Conservation (phyloP, 305 asterid species). For the Salvia sclarea region DNA sequence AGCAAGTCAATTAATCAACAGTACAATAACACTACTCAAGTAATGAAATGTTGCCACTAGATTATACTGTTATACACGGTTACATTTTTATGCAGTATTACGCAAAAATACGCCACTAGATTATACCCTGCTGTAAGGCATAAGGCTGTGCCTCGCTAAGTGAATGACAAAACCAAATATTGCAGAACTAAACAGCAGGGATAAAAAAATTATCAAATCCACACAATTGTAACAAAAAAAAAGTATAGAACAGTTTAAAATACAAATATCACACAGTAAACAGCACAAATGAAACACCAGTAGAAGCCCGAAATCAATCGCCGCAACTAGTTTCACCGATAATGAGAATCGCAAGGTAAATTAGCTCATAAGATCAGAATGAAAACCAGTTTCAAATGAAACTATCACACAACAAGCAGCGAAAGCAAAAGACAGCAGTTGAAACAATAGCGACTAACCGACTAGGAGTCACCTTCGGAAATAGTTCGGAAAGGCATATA, state of each 20-base stretch:
- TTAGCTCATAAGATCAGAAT: background rate
- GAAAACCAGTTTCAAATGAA: background rate
- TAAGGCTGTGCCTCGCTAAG: conserved; percentile 7
- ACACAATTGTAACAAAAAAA: background rate
- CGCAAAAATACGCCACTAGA: too few relatives aligned
- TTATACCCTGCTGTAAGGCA: background rate
- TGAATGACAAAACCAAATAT: conserved; percentile 4
- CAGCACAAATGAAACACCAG: background rate
- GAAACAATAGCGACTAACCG: background rate
- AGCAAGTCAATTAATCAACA: background rate
- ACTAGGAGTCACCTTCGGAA: background rate
- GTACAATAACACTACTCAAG: background rate
- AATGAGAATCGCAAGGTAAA: conserved; percentile 68
- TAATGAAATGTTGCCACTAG: background rate
- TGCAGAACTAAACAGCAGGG: background rate
- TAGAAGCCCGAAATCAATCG: conserved; percentile 20
- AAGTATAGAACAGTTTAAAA: background rate
- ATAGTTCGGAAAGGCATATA: background rate
- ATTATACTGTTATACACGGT: background rate
- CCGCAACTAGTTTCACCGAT: conserved; percentile 92
- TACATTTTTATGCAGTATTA: background rate
- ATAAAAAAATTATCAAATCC: background rate
- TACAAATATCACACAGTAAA: background rate
- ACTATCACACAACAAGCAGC: background rate
- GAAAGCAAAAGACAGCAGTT: background rate